Percentiles rank a stretch among this genome's conserved stretches.
Evolutionary conservation across 768 basidiomycete species (phyloP).

Genomic region (Pleurotus djamor): DNA sequence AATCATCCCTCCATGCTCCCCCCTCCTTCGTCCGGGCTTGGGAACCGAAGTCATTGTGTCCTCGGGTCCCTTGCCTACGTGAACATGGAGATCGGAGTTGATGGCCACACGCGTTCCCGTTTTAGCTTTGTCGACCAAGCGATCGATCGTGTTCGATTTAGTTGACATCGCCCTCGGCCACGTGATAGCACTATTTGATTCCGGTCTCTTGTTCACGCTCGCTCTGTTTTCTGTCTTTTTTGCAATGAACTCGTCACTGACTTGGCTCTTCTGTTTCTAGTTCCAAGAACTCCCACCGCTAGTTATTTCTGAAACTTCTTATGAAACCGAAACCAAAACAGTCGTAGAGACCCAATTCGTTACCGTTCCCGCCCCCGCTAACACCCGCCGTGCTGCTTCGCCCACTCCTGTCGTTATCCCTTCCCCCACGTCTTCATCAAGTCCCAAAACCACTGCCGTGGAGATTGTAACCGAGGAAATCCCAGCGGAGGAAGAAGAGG

Average conservation of each 20-base stretch:
- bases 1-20: conserved; percentile 51
- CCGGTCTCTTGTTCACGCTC: conserved; percentile 15
- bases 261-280: conserved; percentile 23
- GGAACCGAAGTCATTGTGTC: conserved; percentile 78
- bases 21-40: conserved; percentile 90
- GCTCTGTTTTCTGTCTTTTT: conserved; percentile 26
- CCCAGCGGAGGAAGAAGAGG: conserved; percentile 38
- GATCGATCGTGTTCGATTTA: conserved; percentile 28
- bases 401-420: conserved; percentile 68
- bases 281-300: conserved; percentile 47
- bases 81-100: conserved; percentile 34
- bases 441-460: conserved; percentile 74
- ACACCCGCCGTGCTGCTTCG: conserved; percentile 71
- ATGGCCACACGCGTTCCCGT: conserved; percentile 30
- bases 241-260: conserved; percentile 32
- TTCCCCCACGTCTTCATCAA: conserved; percentile 54
- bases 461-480: conserved; percentile 67
- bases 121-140: conserved; percentile 13
- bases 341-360: conserved; percentile 65
- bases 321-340: conserved; percentile 65
- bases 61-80: conserved; percentile 57
- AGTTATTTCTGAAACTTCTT: conserved; percentile 41
- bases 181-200: conserved; percentile 31
- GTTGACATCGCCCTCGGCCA: conserved; percentile 35
- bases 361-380: conserved; percentile 73